A percentile compares a stretch with the other conserved stretches of the same genome.
phyloP scores from a whole-genome alignment of 148 eudicot genomes.

The Rhododendron williamsianum region DNA sequence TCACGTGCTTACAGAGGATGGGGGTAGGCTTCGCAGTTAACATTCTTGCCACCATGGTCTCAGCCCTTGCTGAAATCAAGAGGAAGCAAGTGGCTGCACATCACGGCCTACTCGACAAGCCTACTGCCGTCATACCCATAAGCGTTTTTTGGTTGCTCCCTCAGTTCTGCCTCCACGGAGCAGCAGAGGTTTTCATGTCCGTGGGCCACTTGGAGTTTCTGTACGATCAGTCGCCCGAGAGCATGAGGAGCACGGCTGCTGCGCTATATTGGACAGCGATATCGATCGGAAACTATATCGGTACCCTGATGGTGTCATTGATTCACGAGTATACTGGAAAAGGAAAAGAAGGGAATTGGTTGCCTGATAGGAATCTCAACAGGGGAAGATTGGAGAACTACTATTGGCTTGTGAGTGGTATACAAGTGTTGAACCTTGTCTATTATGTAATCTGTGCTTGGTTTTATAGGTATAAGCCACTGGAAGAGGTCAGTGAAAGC shows the following conservation, averaged over 20 bases:
- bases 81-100: constrained; percentile 37
- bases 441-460: constrained; percentile 28
- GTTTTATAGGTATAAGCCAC: constrained; percentile 28
- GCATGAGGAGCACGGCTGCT: constrained; percentile 9
- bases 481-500: constrained; percentile 21
- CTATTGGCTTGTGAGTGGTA: constrained; percentile 30
- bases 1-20: constrained; percentile 49
- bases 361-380: constrained; percentile 36
- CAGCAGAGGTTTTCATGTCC: constrained; percentile 41
- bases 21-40: constrained; percentile 45
- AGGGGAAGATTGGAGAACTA: constrained; percentile 36
- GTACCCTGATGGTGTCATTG: constrained; percentile 37
- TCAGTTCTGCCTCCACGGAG: constrained; percentile 38
- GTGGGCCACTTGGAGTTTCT: constrained; percentile 54
- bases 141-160: constrained; percentile 56
- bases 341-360: constrained; percentile 31
- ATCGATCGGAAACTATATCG: constrained; percentile 36
- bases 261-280: constrained; percentile 43
- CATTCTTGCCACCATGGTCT: constrained; percentile 35
- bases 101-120: constrained; percentile 34
- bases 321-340: constrained; percentile 35
- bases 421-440: constrained; percentile 30
- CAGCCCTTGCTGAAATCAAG: constrained; percentile 43
- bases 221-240: constrained; percentile 52
- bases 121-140: constrained; percentile 35